Evolutionary conservation across 179 eudicot genomes (phyloP), one percentile per base, ranked within the genome.

Genomic region (Camellia oleifera): DNA sequence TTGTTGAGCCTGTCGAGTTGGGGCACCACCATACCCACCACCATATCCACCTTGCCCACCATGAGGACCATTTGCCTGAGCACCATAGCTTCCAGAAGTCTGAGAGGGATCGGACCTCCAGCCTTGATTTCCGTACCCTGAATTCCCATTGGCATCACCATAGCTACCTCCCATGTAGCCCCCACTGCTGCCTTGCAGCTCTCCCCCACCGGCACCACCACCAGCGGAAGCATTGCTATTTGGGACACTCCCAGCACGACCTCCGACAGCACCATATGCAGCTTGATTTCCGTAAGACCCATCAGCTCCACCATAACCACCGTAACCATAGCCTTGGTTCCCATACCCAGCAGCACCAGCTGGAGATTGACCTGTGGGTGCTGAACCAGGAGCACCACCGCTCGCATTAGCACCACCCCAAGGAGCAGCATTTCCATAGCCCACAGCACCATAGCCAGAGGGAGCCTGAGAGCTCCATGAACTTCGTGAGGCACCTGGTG

Each of bases 321-420:
- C 93, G 77, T 93, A 95, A 14, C 97, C 98, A 87, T 94, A 94
- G 78, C 90, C 93, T 82, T 94, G 98, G 81, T 68, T 88, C 50
- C 95, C 98, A 81, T 92, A 94, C 40, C 96, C 97, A 76, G 97
- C 83, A 56, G 88, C 90, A 50, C 85, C 92, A 52, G 87, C 85
- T 48, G 97, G 92, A 60, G 98, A 92, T 69, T 93, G 97, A 79
- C 93, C 94, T 15, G 88, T 74, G n/a, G 88, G 83, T 15, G 87
- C 92, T 17, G 83, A 80, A 69, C 82, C 84, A 40, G 76, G 74
- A 72, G 83, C 83, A 79, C 83, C 80, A 78, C 86, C 81, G 80
- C 72, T 26, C 44, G 82, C 86, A 82, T 82, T 88, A 79, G 89
- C 74, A 81, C 88, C 78, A 75, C 89, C 93, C 93, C 93, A 92